A percentile compares a stretch with the other conserved stretches of the same genome.
phyloP scores from a whole-genome alignment of 768 basidiomycete genomes.

The Amanita exitialis region DNA sequence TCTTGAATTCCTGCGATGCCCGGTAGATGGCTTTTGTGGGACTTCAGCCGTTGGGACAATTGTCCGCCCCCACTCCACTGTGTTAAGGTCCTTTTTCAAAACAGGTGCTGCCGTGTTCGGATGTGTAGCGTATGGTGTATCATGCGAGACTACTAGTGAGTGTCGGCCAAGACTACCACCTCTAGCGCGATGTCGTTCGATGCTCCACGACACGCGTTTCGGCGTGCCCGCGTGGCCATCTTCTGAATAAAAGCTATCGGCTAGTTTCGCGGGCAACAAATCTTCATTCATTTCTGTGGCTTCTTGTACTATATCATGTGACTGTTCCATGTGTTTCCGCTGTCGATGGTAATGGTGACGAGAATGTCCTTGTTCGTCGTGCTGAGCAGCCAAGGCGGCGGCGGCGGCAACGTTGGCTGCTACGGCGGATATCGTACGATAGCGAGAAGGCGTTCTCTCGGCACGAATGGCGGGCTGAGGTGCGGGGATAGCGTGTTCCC shows the following conservation, averaged over 20 bases:
- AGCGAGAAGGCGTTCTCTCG: conserved; percentile 48
- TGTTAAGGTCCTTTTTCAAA: conserved; percentile 5
- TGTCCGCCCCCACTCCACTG: conserved; percentile 25
- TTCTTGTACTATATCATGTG: conserved; percentile 13
- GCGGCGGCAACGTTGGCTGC: conserved; percentile 67
- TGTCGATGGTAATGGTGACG: conserved; percentile 17
- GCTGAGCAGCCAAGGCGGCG: conserved; percentile 58
- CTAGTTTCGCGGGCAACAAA: conserved; percentile 43
- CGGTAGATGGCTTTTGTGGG: conserved; percentile 12
- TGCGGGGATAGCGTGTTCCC: conserved; percentile 31
- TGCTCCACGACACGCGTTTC: conserved; percentile 62
- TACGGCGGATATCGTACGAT: conserved; percentile 58
- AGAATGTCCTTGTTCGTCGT: conserved; percentile 34
- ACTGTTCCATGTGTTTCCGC: conserved; percentile 17
- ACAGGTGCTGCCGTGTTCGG: conserved; percentile 20
- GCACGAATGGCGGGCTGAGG: conserved; percentile 31
- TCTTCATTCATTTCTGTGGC: conserved; percentile 34
- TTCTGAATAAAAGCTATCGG: conserved; percentile 76
- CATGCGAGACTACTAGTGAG: conserved; percentile 11
- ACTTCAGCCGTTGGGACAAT: conserved; percentile 25
- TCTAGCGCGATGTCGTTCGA: conserved; percentile 35
- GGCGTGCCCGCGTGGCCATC: conserved; percentile 31
- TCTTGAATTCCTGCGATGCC: conserved; percentile 38
- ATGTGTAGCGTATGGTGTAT: conserved; percentile 18
- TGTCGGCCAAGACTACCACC: conserved; percentile 36